Percentiles rank a stretch among this genome's conserved stretches.
Evolutionary conservation across 2,329 filamentous ascomycete genomes (phyloP).

Genomic region (Penicillium sp.): DNA sequence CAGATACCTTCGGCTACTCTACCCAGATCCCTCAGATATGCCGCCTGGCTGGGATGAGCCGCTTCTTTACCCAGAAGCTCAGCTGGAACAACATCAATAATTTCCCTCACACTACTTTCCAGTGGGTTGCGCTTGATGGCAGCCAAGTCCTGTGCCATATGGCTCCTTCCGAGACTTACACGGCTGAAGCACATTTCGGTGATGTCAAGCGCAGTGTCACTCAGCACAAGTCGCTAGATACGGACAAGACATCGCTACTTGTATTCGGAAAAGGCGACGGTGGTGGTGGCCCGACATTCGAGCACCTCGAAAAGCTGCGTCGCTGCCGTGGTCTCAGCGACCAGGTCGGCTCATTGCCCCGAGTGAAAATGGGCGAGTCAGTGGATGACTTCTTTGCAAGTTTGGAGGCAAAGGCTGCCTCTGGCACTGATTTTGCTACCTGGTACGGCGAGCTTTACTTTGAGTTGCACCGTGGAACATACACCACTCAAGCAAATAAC

Average conservation of each 20-base stretch:
- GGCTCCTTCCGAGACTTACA: conserved; percentile 94
- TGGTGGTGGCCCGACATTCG: conserved; percentile 89
- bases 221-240: conserved; percentile 93
- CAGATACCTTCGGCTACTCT: conserved; percentile 97
- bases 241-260: conserved; percentile 83
- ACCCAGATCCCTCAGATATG: conserved; percentile 92
- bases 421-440: conserved; percentile 72
- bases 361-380: conserved; percentile 81
- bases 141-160: conserved; percentile 98
- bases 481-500: conserved; percentile 96
- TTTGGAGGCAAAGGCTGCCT: conserved; percentile 71
- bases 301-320: conserved; percentile 91
- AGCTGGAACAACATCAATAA: conserved; percentile 99
- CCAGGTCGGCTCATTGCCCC: conserved; percentile 75
- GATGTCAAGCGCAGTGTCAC: conserved; percentile 86
- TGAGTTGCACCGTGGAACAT: conserved; percentile 93
- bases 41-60: conserved; percentile 88
- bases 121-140: conserved; percentile 94
- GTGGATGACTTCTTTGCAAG: conserved; percentile 93
- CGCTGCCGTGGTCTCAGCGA: conserved; percentile 90
- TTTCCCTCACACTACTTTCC: conserved; percentile 98
- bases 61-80: conserved; percentile 96
- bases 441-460: conserved; percentile 99
- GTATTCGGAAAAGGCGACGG: conserved; percentile 97
- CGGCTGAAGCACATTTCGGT: conserved; percentile 88